Conservation (phyloP, 495 filamentous ascomycete species). For the Aspergillus biplanus region DNA sequence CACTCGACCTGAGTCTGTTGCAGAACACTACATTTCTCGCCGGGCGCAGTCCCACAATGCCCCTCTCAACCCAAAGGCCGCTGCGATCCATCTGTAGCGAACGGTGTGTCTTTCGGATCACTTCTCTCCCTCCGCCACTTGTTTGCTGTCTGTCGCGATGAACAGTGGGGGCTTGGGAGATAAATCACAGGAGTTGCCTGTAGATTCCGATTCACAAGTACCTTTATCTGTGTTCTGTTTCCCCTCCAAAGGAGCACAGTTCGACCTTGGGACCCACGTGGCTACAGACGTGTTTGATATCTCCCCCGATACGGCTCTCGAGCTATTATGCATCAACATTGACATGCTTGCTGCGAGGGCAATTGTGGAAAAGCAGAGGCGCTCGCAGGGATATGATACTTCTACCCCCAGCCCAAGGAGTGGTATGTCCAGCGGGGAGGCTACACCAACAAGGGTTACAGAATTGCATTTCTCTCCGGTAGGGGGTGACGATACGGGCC, state of each 20-base stretch:
- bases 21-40: constrained; percentile 5
- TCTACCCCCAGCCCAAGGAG: constrained; percentile 50
- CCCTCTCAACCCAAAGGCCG: constrained; percentile 30
- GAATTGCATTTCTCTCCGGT: constrained; percentile 36
- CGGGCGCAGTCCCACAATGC: constrained; percentile 42
- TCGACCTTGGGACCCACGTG: constrained; percentile 12
- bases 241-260: neutral
- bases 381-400: constrained; percentile 63
- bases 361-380: constrained; percentile 75
- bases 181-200: constrained; percentile 21
- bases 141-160: constrained; percentile 30
- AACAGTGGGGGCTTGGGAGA: constrained; percentile 16
- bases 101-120: constrained; percentile 28
- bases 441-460: constrained; percentile 25
- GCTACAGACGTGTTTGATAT: constrained; percentile 69
- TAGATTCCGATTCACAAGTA: constrained; percentile 1
- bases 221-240: neutral
- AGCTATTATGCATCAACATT: constrained; percentile 71
- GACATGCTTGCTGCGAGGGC: constrained; percentile 67
- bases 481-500: constrained; percentile 39
- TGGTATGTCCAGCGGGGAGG: constrained; percentile 47
- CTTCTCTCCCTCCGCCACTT: constrained; percentile 15
- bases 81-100: constrained; percentile 34
- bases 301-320: constrained; percentile 73
- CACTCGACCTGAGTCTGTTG: constrained; percentile 5